A percentile compares a stretch with the other conserved stretches of the same genome.
Conservation (phyloP, 1,139 yeast genomes). For the Protomyces pachydermus region DNA sequence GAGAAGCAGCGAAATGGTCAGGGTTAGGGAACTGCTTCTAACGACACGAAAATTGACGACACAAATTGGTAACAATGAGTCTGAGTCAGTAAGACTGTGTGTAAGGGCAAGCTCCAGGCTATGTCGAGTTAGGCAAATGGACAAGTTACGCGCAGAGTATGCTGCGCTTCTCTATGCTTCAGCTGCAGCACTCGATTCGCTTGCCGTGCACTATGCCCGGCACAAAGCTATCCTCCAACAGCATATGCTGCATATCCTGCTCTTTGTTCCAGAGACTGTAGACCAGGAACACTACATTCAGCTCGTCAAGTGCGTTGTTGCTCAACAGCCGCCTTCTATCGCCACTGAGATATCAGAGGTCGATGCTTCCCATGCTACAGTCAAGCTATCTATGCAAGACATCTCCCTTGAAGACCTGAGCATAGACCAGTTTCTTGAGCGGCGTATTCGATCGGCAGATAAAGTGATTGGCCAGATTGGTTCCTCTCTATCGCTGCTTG, state of each 20-base stretch:
- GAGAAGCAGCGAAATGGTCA: no score
- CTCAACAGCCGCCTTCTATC: not conserved
- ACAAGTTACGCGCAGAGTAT: not conserved
- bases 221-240: not conserved
- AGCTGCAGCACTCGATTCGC: not conserved
- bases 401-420: not conserved
- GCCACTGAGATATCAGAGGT: not conserved
- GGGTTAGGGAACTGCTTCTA: no score
- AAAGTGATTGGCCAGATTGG: not conserved
- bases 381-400: not conserved
- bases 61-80: no score
- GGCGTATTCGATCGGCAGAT: constrained; percentile 1
- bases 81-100: no score
- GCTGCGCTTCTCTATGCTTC: constrained; percentile 5
- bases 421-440: not conserved
- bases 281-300: not conserved
- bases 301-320: not conserved
- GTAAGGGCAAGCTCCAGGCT: no score
- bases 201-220: not conserved
- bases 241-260: constrained; percentile 1
- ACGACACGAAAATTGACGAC: no score
- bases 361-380: not conserved
- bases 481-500: not conserved
- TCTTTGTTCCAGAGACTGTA: constrained; percentile 9
- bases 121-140: not conserved